Conservation (phyloP, 2,329 filamentous ascomycete species). For the Penicillium thymicola region DNA sequence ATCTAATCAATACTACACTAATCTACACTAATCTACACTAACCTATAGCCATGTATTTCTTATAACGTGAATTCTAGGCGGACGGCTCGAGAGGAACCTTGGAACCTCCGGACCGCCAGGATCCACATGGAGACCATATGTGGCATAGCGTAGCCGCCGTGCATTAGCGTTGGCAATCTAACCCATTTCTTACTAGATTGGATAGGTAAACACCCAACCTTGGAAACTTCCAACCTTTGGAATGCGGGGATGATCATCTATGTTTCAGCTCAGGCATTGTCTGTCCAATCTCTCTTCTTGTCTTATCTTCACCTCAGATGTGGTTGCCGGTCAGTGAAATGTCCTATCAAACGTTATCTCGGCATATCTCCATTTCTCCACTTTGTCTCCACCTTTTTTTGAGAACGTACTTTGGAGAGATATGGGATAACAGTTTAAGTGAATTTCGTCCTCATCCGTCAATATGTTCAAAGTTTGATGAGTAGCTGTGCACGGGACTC, state of each 20-base stretch:
- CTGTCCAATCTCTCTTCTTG: background rate
- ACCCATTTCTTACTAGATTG: background rate
- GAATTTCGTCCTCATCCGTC: background rate
- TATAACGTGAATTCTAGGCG: too few species aligned
- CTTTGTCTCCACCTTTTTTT: background rate
- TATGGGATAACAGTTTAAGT: background rate
- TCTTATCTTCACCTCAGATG: background rate
- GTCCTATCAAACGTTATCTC: background rate
- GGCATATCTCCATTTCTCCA: background rate
- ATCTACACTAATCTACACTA: too few species aligned
- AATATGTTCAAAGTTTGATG: background rate
- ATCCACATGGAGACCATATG: background rate
- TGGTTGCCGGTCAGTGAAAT: background rate
- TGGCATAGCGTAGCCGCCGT: conserved; percentile 12
- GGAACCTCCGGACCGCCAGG: background rate
- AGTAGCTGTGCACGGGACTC: background rate
- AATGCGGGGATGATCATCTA: background rate
- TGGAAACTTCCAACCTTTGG: background rate
- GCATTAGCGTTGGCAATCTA: conserved; percentile 1
- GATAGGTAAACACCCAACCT: background rate
- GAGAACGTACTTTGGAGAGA: background rate
- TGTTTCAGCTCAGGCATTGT: background rate
- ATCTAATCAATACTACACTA: background rate
- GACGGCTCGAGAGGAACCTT: background rate
- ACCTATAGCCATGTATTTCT: background rate